Evolutionary conservation across 495 filamentous ascomycete genomes (phyloP).

Genomic region (Penicillium verhagenii): DNA sequence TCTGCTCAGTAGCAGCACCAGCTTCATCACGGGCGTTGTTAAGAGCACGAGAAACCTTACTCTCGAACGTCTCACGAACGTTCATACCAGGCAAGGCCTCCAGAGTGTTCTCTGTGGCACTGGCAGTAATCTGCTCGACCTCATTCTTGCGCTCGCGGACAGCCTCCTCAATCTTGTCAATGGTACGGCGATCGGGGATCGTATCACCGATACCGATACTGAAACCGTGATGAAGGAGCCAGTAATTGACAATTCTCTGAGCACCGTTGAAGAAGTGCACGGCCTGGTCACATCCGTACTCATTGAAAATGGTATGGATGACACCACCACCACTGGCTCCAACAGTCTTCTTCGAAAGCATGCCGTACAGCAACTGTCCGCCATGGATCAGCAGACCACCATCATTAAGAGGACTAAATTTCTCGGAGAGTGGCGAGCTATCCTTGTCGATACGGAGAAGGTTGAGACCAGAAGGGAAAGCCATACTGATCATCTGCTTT

Average conservation of each 20-base stretch:
- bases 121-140: conserved; percentile 67
- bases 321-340: conserved; percentile 85
- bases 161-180: conserved; percentile 74
- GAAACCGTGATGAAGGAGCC: conserved; percentile 96
- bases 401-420: conserved; percentile 67
- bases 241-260: conserved; percentile 92
- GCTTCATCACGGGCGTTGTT: conserved; percentile 96
- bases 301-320: conserved; percentile 95
- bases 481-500: conserved; percentile 94
- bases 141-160: conserved; percentile 78
- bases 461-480: conserved; percentile 84
- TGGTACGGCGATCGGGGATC: conserved; percentile 82
- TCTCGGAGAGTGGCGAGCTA: conserved; percentile 49
- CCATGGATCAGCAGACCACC: conserved; percentile 79
- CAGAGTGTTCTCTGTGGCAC: conserved; percentile 79
- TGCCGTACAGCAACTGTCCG: conserved; percentile 86
- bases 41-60: conserved; percentile 85
- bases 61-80: conserved; percentile 96
- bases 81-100: conserved; percentile 96
- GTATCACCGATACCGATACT: conserved; percentile 99
- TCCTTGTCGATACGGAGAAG: conserved; percentile 62
- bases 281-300: conserved; percentile 78
- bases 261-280: conserved; percentile 94
- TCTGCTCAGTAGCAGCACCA: conserved; percentile 84
- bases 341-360: conserved; percentile 90